A percentile compares a stretch with the other conserved stretches of the same genome.
Conservation (phyloP, 805 yeast genomes). For the Lipomyces oligophaga region DNA sequence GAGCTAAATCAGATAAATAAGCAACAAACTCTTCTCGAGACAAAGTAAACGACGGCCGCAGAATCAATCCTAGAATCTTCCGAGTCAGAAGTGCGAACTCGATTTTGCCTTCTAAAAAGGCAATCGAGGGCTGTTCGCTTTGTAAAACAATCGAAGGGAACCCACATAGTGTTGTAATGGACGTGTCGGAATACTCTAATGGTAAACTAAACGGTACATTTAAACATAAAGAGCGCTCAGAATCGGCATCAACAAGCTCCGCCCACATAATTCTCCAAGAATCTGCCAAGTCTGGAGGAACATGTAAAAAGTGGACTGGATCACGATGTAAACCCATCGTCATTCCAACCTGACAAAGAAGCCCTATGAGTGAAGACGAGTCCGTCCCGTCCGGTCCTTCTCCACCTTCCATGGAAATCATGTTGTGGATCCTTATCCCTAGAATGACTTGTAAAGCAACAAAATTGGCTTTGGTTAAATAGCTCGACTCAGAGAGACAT, state of each 20-base stretch:
- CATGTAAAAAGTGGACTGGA: conserved; percentile 27
- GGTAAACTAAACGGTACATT: conserved; percentile 19
- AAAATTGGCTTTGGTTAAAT: conserved; percentile 16
- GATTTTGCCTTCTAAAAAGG: conserved; percentile 11
- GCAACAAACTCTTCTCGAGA: conserved; percentile 7
- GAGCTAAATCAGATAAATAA: not conserved
- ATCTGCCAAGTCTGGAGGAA: conserved; percentile 25
- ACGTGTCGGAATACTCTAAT: conserved; percentile 20
- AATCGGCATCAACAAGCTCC: conserved; percentile 29
- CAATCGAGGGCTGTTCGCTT: conserved; percentile 17
- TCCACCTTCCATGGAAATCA: conserved; percentile 26
- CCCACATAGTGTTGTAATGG: conserved; percentile 2
- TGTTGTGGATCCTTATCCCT: conserved; percentile 29
- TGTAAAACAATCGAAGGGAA: conserved; percentile 3
- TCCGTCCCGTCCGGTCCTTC: conserved; percentile 28
- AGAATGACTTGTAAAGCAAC: conserved; percentile 24
- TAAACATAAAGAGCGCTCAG: conserved; percentile 27
- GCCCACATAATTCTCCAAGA: conserved; percentile 33
- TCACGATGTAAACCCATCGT: conserved; percentile 35
- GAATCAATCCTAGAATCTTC: conserved; percentile 1
- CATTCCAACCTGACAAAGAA: conserved; percentile 30
- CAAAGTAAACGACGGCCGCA: conserved; percentile 6
- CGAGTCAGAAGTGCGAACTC: conserved; percentile 17
- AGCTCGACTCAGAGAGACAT: conserved; percentile 15
- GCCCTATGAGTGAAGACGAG: conserved; percentile 27